Base-by-base conservation (phyloP, 1,284 basidiomycete species). In the Vanrija humicola region DNA sequence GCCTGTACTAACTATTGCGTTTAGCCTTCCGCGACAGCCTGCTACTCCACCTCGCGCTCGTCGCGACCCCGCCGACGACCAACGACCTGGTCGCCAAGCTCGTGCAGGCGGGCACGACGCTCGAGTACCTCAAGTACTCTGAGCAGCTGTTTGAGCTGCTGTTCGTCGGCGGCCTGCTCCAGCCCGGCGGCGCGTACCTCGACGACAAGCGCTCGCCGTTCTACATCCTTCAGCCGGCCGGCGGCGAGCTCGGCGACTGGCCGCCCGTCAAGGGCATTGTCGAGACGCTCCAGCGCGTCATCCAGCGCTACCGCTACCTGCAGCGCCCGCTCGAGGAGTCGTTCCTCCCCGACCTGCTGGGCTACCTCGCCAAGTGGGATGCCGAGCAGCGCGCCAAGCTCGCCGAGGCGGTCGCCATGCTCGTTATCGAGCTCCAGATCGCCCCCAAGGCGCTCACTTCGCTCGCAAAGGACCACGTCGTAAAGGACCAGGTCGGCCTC, bases 231-330 rank as follows among this genome's bases (percentile, higher is more conserved):
- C 66, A 68, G 59, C 57, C 46, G 42, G 58, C 43, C 29, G 55
- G 51, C 25, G 48, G 48, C 19, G 54, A 52, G 46, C 43, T 70
- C 64, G 65, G 65, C 64, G 52, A 67, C 69, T 62, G 69, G 73
- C 43, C 59, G 52, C 60, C 60, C 79, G 81, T 97, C 76, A 94
- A 89, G 82, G 88, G 88, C 70, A 91, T 95, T 67, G 82, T 95
- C 55, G 91, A 94, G 62, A 91, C 94, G 38, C 82, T 97, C 67
- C 92, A 94, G 77, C 94, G 93, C 79, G 86, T 98, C 60, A 91
- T 94, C 80, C 84, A 94, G 78, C 87, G 93, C 89, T 98, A 96
- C 83, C 97, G 97, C 77, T 98, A 97, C 81, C 88, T 98, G 65
- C 94, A 97, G 79, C 91, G 88, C 76, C 91, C 93, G 43, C 85